Base-by-base conservation (phyloP, 148 eudicot genomes). In the Heliamphora exappendiculata region DNA sequence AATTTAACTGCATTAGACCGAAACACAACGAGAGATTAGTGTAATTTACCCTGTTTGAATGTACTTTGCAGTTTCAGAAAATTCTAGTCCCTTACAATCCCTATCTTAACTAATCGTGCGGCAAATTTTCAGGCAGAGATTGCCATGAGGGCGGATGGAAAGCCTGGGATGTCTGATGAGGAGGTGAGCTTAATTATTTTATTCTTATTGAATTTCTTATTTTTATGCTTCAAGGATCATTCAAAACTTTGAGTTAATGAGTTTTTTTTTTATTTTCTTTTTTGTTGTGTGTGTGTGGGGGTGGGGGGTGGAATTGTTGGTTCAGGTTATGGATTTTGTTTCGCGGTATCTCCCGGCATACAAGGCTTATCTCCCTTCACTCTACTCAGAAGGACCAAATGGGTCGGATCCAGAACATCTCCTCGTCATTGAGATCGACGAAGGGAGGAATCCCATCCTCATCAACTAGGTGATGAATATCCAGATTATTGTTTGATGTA, bases 261-360 rank as follows among this genome's bases (percentile, higher is more conserved):
- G 20, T 34, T 37, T 72, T 65, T 14, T 5, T 59, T 50, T n/a
- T n/a, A n/a, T n/a, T n/a, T n/a, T n/a, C n/a, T n/a, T n/a, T n/a
- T n/a, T n/a, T n/a, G n/a, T n/a, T n/a, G n/a, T n/a, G n/a, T n/a
- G n/a, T n/a, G n/a, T n/a, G n/a, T 11, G 22, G 70, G 58, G 36
- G 39, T n/a, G n/a, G n/a, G n/a, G n/a, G n/a, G n/a, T n/a, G n/a
- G n/a, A n/a, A n/a, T n/a, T n/a, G n/a, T 34, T 37, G 17, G 76
- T 68, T 82, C 82, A 95, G 99, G 92, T 95, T 77, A 69, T 78
- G 90, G 99, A 93, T 84, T 96, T 96, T 70, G 99, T 93, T 33
- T 96, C 99, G 31, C 87, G 99, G 12, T 96, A 96, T 82, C 77
- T 93, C 80, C 99, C 98, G 45, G 98, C 99, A 36, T 96, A 96